Base-by-base conservation (phyloP, 306 rosid species). In the Fagus sylvatica region DNA sequence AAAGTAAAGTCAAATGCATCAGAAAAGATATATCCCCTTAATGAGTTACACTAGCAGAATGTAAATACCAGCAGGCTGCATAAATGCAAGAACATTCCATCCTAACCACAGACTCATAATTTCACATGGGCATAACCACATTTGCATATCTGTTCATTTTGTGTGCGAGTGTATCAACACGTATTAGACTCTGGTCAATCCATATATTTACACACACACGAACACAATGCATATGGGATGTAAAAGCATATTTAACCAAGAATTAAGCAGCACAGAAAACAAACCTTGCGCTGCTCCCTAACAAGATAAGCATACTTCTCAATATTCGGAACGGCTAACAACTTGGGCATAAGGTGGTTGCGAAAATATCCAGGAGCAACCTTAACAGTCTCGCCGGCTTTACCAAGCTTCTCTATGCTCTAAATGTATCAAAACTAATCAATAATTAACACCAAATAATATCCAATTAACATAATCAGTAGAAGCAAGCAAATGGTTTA, bases 291-390 rank as follows among this genome's bases (percentile, higher is more conserved):
- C 76, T 94, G 98, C 78, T 92, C 90, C 1, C 73, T 83, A 66
- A 94, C 77, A 59, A 94, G 94, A 87, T 82, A 82, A 7, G 91
- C 91, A 84, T 90, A 94, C 85, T 92, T 92, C 71, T 94, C 94
- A 66, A 90, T 90, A 79, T 94, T 94, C 42, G 97, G 98, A 32
- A 92, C 96, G 48, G 97, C 97, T 1, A 94, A 87, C 80, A 94
- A 85, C 85, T 94, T 92, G 53, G 98, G 98, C 98, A 94, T 92
- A 78, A 94, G 88, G 71, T 92, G 94, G 83, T 94, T 94, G 73
- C 97, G 96, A 62, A 94, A 94, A 91, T 76, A 86, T 57, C 97
- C 98, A 0, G 97, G 96, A 28, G 97, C 94, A 69, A 94, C 97
- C 85, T 94, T 94, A 81, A 92, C 97, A 0, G 91, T 90, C 81